Evolutionary conservation across 345 rosid species (phyloP), one percentile per base, ranked within the genome.

Genomic region (Odontarrhena argentea): DNA sequence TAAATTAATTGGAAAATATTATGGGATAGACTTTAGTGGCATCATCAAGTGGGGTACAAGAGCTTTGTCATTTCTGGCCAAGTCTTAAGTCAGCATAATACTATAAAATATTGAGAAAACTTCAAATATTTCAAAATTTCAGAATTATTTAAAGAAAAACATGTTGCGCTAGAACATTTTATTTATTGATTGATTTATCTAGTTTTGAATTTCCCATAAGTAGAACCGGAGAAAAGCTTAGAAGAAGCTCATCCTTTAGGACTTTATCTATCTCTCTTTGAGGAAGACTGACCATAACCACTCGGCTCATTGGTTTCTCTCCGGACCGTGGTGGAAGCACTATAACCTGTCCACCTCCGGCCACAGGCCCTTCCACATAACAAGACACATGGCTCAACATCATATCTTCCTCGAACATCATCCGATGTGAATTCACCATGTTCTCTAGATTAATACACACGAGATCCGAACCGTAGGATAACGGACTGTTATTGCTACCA

Each of bases 261-360:
- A 87, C 63, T 44, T 32, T 84, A 9, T 30, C 74, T 65, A 71
- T 66, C 67, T 83, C 84, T 14, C 70, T 83, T 15, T 54, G 71
- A 18, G 87, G 79, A 6, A 90, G 75, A 15, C 81, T 86, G 12
- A 82, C 78, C 83, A 71, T 81, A 10, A 78, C 88, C 65, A 79
- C 74, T 59, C 87, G 81, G 64, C 87, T 77, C 79, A 60, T 51
- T 12, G 71, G 69, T 40, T 80, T 84, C 8, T 80, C 92, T 18
- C 67, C 30, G 0, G 63, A 47, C 6, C 67, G 63, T 8, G 86
- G 26, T 0, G 84, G 90, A 8, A 86, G 77, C 69, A 87, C 67
- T 72, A 82, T 35, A 57, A 86, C 78, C 9, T 73, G 88, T 15
- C 86, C 89, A 36, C 63, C 24, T 50, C 77, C 83, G 8, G 64